A percentile compares a stretch with the other conserved stretches of the same genome.
Evolutionary conservation across 148 eudicot genomes (phyloP).

Genomic region (Drosera capensis): DNA sequence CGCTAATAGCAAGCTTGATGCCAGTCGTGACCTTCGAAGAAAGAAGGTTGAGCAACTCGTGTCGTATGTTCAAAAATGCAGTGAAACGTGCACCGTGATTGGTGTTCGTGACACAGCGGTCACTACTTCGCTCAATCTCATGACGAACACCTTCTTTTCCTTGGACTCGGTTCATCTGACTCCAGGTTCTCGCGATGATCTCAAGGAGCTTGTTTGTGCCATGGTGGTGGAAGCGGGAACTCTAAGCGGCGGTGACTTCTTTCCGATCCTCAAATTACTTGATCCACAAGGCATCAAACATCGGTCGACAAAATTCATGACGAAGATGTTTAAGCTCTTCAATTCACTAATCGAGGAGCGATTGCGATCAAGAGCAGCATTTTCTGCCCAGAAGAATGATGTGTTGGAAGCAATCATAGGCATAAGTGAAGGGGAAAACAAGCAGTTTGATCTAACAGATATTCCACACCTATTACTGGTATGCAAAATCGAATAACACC

Average conservation of each 20-base stretch:
- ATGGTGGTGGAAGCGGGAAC: conserved; percentile 5
- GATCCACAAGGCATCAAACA: conserved; percentile 10
- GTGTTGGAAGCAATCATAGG: conserved; percentile 6
- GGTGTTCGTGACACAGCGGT: conserved; percentile 6
- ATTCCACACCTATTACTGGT: not conserved
- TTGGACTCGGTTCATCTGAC: conserved; percentile 6
- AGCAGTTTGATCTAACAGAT: not conserved
- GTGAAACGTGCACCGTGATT: conserved; percentile 4
- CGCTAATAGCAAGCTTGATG: conserved; percentile 4
- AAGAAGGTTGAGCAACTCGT: conserved; percentile 9
- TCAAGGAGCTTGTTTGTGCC: conserved; percentile 4
- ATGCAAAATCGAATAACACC: too few species aligned
- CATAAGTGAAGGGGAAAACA: not conserved
- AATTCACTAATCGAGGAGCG: not conserved
- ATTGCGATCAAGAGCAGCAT: not conserved
- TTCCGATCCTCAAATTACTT: conserved; percentile 2
- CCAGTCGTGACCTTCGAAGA: conserved; percentile 1
- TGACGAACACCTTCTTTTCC: conserved; percentile 9
- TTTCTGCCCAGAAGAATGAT: not conserved
- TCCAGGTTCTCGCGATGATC: conserved; percentile 3
- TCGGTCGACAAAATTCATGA: not conserved
- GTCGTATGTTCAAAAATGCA: conserved; percentile 1
- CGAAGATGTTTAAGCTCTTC: not conserved
- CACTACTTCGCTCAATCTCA: conserved; percentile 8
- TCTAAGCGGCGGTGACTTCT: conserved; percentile 8